Percentiles rank a stretch among this genome's conserved stretches.
Evolutionary conservation across 2,329 filamentous ascomycete genomes (phyloP).

Genomic region (Apiospora arundinis): DNA sequence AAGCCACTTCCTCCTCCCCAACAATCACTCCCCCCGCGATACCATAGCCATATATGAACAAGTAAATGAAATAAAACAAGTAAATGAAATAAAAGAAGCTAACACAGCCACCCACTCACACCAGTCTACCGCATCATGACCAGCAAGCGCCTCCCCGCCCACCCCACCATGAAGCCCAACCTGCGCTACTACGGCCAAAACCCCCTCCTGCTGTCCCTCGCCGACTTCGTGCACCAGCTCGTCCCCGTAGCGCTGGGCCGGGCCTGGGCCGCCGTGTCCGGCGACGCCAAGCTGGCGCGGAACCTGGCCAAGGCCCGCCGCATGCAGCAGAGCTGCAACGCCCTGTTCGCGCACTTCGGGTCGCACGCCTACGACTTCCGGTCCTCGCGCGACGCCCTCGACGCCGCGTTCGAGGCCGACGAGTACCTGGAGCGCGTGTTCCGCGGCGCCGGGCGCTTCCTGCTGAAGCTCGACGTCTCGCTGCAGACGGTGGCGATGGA

Average conservation of each 20-base stretch:
- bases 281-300: not conserved
- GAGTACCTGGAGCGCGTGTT: constrained; percentile 11
- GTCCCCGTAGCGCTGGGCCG: not conserved
- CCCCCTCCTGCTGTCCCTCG: not conserved
- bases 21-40: not conserved
- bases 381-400: not conserved
- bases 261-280: not conserved
- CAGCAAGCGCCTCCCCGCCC: constrained; percentile 1
- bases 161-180: constrained; percentile 1
- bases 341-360: not conserved
- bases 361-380: constrained; percentile 9
- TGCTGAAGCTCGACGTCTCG: constrained; percentile 10
- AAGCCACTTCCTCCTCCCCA: not conserved
- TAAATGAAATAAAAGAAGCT: not conserved
- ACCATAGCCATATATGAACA: too few species aligned
- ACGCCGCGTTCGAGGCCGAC: not conserved
- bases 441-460: not conserved
- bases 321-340: constrained; percentile 9
- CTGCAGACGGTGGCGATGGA: not conserved
- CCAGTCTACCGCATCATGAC: constrained; percentile 3
- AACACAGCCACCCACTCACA: not conserved
- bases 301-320: not conserved
- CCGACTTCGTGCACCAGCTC: constrained; percentile 12
- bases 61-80: too few species aligned
- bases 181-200: not conserved